A percentile compares a stretch with the other conserved stretches of the same genome.
Conservation (phyloP, 805 yeast species). For the Barnettozyma populi region DNA sequence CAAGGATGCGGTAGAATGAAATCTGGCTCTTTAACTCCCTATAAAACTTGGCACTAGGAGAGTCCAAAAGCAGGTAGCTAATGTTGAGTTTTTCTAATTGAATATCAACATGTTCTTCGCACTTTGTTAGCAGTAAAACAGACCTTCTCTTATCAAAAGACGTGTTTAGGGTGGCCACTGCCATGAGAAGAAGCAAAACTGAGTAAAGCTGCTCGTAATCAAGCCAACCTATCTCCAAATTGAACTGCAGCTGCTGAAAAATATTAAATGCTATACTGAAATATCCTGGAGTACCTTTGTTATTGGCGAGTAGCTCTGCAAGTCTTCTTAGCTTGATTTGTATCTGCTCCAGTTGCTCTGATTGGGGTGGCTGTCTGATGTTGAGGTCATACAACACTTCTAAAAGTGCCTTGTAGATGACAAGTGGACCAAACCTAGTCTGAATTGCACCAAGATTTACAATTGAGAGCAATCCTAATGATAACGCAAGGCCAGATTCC, state of each 20-base stretch:
- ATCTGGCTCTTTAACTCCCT: conserved; percentile 2
- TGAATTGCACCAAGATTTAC: conserved; percentile 1
- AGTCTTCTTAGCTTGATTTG: conserved; percentile 4
- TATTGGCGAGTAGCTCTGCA: conserved; percentile 5
- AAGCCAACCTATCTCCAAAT: conserved; percentile 5
- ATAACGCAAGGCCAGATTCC: conserved; percentile 3
- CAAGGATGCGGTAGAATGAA: conserved; percentile 14
- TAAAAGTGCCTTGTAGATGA: neutral
- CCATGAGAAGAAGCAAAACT: conserved; percentile 10
- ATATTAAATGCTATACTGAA: conserved; percentile 1
- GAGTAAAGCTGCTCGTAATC: conserved; percentile 6
- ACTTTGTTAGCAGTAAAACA: neutral
- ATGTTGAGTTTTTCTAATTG: neutral
- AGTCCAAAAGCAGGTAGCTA: neutral
- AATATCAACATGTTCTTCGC: conserved; percentile 2
- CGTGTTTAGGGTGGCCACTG: conserved; percentile 9
- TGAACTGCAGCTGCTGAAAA: neutral
- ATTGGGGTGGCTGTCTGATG: neutral
- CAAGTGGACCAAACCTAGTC: conserved; percentile 1
- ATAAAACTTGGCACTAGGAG: neutral
- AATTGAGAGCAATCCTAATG: conserved; percentile 1
- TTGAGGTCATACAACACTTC: conserved; percentile 4
- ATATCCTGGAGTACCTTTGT: neutral
- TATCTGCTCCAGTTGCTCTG: neutral
- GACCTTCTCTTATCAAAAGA: conserved; percentile 23